A percentile compares a stretch with the other conserved stretches of the same genome.
Evolutionary conservation across 805 yeast genomes (phyloP).

Genomic region (Lachancea meyersii): DNA sequence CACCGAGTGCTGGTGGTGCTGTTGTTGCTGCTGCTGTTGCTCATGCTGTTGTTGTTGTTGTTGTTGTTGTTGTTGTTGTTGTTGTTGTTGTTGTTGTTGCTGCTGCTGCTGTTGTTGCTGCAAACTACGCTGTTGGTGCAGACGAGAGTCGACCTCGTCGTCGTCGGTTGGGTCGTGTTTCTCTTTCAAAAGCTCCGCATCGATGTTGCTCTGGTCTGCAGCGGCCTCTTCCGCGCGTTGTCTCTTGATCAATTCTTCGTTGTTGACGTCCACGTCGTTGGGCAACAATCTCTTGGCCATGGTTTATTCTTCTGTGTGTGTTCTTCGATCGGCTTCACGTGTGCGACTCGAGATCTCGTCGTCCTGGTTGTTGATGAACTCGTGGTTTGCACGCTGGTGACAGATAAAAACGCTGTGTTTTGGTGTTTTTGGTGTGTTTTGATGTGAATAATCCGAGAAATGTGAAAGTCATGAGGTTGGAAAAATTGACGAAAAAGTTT

Average conservation of each 20-base stretch:
- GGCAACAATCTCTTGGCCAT: constrained; percentile 16
- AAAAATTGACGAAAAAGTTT: neutral
- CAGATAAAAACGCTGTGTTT: neutral
- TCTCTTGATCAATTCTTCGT: constrained; percentile 9
- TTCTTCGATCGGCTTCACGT: constrained; percentile 20
- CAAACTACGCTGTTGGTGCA: constrained; percentile 20
- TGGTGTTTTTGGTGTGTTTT: neutral
- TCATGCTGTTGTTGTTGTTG: neutral
- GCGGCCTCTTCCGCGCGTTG: constrained; percentile 9
- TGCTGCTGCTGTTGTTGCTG: neutral
- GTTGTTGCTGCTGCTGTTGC: neutral
- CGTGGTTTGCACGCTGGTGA: neutral
- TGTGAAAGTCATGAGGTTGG: neutral
- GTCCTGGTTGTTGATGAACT: constrained; percentile 1
- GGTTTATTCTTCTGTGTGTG: neutral
- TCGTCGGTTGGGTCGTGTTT: constrained; percentile 7
- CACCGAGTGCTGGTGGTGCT: constrained; percentile 8
- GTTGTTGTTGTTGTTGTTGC: constrained; percentile 2
- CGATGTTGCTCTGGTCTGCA: constrained; percentile 23
- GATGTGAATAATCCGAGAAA: neutral
- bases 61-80: constrained; percentile 4
- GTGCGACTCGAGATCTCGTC: constrained; percentile 13
- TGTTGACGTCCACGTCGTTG: constrained; percentile 16
- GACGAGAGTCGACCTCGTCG: constrained; percentile 12
- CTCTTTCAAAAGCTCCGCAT: constrained; percentile 24